Evolutionary conservation across 352 stramenopile species (phyloP).

Genomic region (Aphanomyces stellatus): DNA sequence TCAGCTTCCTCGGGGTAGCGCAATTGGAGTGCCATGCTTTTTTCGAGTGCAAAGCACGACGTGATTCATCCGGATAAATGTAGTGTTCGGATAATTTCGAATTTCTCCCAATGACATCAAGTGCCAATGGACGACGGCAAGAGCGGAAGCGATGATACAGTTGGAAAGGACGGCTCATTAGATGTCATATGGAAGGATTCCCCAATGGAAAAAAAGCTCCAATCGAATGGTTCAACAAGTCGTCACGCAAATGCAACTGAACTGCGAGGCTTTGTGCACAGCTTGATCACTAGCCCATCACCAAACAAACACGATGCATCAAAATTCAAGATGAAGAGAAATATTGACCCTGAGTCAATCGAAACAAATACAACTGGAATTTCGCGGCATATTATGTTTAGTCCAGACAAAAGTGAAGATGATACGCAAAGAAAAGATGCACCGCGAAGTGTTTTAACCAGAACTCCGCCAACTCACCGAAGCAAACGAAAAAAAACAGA

Average conservation of each 20-base stretch:
- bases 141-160: neutral
- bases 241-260: neutral
- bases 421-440: neutral
- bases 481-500: constrained; percentile 1
- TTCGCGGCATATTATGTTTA: constrained; percentile 27
- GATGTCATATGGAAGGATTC: constrained; percentile 72
- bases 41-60: neutral
- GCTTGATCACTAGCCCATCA: neutral
- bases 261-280: constrained; percentile 19
- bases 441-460: neutral
- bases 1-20: constrained; percentile 12
- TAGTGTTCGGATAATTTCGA: neutral
- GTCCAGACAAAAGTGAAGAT: constrained; percentile 4
- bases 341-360: no score
- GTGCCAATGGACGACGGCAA: no score
- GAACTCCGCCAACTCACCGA: neutral
- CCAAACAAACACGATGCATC: neutral
- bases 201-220: constrained; percentile 68
- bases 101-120: neutral
- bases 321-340: no score
- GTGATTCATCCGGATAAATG: neutral
- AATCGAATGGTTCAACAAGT: constrained; percentile 57
- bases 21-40: constrained; percentile 14
- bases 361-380: constrained; percentile 61
- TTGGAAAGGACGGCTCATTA: constrained; percentile 5